A percentile compares a stretch with the other conserved stretches of the same genome.
Evolutionary conservation across 345 rosid genomes (phyloP).

Genomic region (Carallia brachiata): DNA sequence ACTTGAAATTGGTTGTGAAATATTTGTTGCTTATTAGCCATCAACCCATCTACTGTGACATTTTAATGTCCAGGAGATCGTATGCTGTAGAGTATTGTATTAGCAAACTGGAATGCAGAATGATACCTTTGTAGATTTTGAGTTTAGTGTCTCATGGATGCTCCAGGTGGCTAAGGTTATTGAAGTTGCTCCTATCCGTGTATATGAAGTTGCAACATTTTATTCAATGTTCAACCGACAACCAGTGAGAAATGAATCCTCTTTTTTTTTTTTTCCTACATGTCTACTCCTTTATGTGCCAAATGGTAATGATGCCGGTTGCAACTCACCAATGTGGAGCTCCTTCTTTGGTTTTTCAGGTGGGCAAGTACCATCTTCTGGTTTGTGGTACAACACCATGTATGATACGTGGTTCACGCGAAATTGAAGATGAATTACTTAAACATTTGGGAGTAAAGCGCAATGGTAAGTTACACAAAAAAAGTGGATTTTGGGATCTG

Average conservation of each 20-base stretch:
- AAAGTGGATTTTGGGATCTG: slow-evolving; percentile 6
- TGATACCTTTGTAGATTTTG: background rate
- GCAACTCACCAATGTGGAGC: slow-evolving; percentile 9
- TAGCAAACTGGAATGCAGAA: background rate
- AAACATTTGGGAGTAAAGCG: slow-evolving; percentile 96
- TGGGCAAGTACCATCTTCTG: slow-evolving; percentile 90
- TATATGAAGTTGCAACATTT: slow-evolving; percentile 95
- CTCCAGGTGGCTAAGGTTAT: slow-evolving; percentile 81
- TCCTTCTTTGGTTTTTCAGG: slow-evolving; percentile 47
- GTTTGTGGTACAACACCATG: slow-evolving; percentile 99
- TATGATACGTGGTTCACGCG: slow-evolving; percentile 93
- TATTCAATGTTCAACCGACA: slow-evolving; percentile 95
- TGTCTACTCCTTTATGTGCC: slow-evolving; percentile 8
- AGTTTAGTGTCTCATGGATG: slow-evolving; percentile 14
- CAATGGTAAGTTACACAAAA: slow-evolving; percentile 53
- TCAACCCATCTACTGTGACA: background rate
- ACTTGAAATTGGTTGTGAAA: background rate
- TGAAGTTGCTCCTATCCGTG: slow-evolving; percentile 92
- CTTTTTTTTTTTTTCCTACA: slow-evolving; percentile 2
- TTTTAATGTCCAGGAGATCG: background rate
- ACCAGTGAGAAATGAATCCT: slow-evolving; percentile 49
- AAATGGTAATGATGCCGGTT: slow-evolving; percentile 1
- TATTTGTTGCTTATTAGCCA: background rate
- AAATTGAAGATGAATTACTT: slow-evolving; percentile 77
- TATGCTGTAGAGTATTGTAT: background rate